phyloP scores from a whole-genome alignment of 495 filamentous ascomycete species.

The Terfezia boudieri region DNA sequence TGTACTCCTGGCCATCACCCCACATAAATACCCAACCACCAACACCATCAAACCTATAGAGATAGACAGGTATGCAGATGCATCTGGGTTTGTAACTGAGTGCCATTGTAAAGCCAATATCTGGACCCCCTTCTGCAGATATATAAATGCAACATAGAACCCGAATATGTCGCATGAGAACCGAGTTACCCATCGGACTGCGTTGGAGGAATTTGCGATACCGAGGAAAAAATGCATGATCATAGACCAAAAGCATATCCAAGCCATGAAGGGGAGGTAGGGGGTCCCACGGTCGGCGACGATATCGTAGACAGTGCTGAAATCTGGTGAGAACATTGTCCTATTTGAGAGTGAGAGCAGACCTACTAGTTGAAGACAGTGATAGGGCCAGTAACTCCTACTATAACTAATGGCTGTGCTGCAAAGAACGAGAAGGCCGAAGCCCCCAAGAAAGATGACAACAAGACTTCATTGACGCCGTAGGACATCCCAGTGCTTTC shows the following conservation, averaged over 20 bases:
- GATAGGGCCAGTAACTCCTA: constrained; percentile 74
- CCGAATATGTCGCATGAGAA: constrained; percentile 74
- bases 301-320: constrained; percentile 59
- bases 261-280: constrained; percentile 66
- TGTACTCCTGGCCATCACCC: constrained; percentile 41
- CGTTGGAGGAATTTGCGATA: constrained; percentile 61
- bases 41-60: constrained; percentile 52
- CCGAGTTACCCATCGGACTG: constrained; percentile 54
- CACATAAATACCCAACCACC: constrained; percentile 45
- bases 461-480: constrained; percentile 65
- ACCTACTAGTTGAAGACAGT: constrained; percentile 60
- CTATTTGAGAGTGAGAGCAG: background rate
- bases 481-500: constrained; percentile 57
- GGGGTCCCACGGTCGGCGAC: constrained; percentile 42
- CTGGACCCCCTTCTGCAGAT: constrained; percentile 66
- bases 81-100: constrained; percentile 16
- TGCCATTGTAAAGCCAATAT: constrained; percentile 43
- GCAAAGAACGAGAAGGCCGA: constrained; percentile 55
- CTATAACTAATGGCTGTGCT: constrained; percentile 65
- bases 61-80: constrained; percentile 52
- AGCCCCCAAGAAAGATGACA: constrained; percentile 54
- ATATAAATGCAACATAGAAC: constrained; percentile 73
- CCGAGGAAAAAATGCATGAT: constrained; percentile 63
- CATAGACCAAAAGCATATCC: constrained; percentile 68
- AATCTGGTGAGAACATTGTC: constrained; percentile 1